These are phyloP conservation scores for Aspergillus alliaceus DNA, from an alignment of 2,329 filamentous ascomycete species.

Conservation along the genomic window DNA sequence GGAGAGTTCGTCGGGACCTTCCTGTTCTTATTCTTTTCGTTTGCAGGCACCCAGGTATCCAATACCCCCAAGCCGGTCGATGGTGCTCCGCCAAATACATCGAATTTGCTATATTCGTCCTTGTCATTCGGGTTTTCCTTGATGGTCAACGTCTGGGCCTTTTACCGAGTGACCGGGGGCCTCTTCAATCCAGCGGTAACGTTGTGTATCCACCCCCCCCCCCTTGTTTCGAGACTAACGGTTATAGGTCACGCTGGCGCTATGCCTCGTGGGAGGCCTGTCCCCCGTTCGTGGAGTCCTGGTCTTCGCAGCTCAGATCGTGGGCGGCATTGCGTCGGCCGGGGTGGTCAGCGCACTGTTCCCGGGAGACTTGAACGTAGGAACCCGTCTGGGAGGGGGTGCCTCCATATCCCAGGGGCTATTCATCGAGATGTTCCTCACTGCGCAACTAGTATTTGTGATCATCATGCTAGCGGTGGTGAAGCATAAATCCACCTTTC, in stretches of 20 bases:
- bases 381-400: conserved; percentile 56
- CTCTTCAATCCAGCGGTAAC: conserved; percentile 53
- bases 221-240: neutral
- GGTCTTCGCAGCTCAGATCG: conserved; percentile 58
- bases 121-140: conserved; percentile 49
- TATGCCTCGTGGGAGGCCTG: conserved; percentile 60
- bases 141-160: conserved; percentile 56
- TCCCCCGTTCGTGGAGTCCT: conserved; percentile 52
- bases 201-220: neutral
- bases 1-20: conserved; percentile 56
- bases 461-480: conserved; percentile 71
- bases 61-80: conserved; percentile 36
- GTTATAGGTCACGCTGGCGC: conserved; percentile 55
- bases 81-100: conserved; percentile 35
- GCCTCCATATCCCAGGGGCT: conserved; percentile 58
- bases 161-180: conserved; percentile 53
- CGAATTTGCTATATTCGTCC: conserved; percentile 44
- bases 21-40: conserved; percentile 51
- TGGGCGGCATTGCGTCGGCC: conserved; percentile 60
- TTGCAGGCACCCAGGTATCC: conserved; percentile 48
- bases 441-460: conserved; percentile 62
- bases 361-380: conserved; percentile 57
- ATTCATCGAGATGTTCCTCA: conserved; percentile 68
- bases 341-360: conserved; percentile 59
- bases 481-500: conserved; percentile 70